Conservation (phyloP, 495 filamentous ascomycete species). For the Trichoderma asperelloides region DNA sequence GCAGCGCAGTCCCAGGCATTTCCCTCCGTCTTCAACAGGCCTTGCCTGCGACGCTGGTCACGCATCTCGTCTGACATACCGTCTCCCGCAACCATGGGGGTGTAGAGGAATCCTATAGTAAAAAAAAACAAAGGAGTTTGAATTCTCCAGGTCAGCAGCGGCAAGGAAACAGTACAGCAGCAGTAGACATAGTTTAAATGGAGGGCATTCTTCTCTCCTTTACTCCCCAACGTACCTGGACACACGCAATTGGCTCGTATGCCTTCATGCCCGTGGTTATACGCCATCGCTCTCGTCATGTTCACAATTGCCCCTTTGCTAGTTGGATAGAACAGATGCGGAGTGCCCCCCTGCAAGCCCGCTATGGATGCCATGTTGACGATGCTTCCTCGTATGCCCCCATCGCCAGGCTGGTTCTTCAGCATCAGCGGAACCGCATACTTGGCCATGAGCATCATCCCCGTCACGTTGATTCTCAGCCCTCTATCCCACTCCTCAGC, state of each 20-base stretch:
- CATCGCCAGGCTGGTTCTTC: slow-evolving; percentile 25
- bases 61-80: slow-evolving; percentile 43
- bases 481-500: slow-evolving; percentile 42
- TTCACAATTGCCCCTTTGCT: slow-evolving; percentile 51
- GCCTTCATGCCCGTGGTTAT: slow-evolving; percentile 43
- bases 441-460: slow-evolving; percentile 50
- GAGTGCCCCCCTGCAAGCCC: slow-evolving; percentile 48
- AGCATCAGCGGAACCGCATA: slow-evolving; percentile 46
- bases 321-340: slow-evolving; percentile 51
- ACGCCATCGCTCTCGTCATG: slow-evolving; percentile 51
- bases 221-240: slow-evolving; percentile 28
- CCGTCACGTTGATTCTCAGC: slow-evolving; percentile 49
- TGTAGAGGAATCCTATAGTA: slow-evolving; percentile 40
- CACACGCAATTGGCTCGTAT: slow-evolving; percentile 54
- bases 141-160: too few relatives aligned
- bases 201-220: too few relatives aligned
- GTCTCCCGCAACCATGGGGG: slow-evolving; percentile 48
- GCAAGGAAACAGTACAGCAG: too few relatives aligned
- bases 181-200: too few relatives aligned
- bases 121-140: too few relatives aligned
- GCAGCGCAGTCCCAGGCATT: slow-evolving; percentile 43
- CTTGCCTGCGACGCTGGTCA: slow-evolving; percentile 36
- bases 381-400: slow-evolving; percentile 33
- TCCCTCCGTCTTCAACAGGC: slow-evolving; percentile 45
- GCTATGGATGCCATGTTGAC: slow-evolving; percentile 52